Percentiles rank a stretch among this genome's conserved stretches.
Conservation (phyloP, 306 rosid species). For the Prosopis cineraria region DNA sequence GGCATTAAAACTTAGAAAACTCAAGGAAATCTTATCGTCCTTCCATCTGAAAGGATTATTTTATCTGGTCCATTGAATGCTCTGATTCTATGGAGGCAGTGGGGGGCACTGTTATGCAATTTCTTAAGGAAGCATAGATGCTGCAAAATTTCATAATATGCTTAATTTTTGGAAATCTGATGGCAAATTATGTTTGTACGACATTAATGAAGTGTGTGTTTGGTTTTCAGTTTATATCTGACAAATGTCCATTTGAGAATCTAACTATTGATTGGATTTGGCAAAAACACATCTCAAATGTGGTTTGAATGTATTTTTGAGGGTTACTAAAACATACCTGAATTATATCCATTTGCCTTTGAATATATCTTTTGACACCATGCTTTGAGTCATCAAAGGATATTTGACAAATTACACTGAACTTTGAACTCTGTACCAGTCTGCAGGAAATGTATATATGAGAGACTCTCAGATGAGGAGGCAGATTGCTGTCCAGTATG, state of each 20-base stretch:
- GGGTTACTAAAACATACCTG: too few relatives aligned
- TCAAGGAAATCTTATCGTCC: neutral
- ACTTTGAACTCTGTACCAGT: constrained; percentile 54
- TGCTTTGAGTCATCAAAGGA: neutral
- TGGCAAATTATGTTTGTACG: neutral
- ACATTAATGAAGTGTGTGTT: too few relatives aligned
- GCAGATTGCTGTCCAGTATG: constrained; percentile 85
- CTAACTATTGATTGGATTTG: too few relatives aligned
- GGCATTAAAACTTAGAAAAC: neutral
- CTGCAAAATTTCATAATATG: neutral
- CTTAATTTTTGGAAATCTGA: neutral
- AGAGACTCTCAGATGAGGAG: constrained; percentile 87
- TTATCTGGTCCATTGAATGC: neutral
- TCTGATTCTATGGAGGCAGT: neutral
- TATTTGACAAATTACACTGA: constrained; percentile 34
- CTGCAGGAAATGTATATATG: constrained; percentile 91
- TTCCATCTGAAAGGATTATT: neutral
- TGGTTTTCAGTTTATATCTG: too few relatives aligned
- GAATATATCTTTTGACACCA: constrained; percentile 2
- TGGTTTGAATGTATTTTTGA: too few relatives aligned
- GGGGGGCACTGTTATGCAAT: constrained; percentile 18
- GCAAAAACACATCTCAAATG: too few relatives aligned
- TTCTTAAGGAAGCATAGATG: constrained; percentile 3
- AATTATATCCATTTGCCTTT: constrained; percentile 11
- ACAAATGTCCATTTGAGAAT: too few relatives aligned